Conservation (phyloP, 139 green algal species). For the Haematococcus lacustris region DNA sequence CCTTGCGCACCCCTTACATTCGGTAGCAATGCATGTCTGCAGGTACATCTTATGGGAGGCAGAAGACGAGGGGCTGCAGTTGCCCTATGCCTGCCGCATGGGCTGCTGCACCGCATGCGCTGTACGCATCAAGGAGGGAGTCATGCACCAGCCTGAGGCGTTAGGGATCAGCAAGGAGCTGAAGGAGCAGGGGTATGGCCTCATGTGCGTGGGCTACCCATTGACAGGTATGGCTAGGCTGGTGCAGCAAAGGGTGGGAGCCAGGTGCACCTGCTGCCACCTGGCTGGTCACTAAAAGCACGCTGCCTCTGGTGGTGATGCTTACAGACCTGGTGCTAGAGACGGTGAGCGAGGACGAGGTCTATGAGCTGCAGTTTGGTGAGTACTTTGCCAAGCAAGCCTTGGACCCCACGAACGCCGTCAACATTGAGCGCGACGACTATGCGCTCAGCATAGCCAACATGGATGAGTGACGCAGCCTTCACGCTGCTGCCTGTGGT, state of each 20-base stretch:
- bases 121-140: conserved; percentile 59
- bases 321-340: conserved; percentile 57
- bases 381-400: conserved; percentile 62
- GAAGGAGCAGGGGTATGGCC: conserved; percentile 75
- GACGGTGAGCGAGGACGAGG: conserved; percentile 84
- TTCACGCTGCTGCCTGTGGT: too few species aligned
- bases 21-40: conserved; percentile 2
- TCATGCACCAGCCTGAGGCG: conserved; percentile 42
- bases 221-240: conserved; percentile 4
- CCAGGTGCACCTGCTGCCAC: too few species aligned
- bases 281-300: too few species aligned
- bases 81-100: conserved; percentile 94
- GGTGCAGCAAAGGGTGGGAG: too few species aligned
- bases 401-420: conserved; percentile 49
- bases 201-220: conserved; percentile 91
- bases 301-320: too few species aligned
- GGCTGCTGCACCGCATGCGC: conserved; percentile 96
- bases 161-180: conserved; percentile 67
- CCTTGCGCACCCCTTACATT: neutral
- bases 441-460: conserved; percentile 82
- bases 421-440: conserved; percentile 75
- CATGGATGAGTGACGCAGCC: conserved; percentile 85
- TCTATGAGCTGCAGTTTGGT: conserved; percentile 97
- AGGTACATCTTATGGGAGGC: conserved; percentile 93
- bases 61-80: conserved; percentile 81